Base-by-base conservation (phyloP, 805 yeast species). In the Nematodospora valgi region DNA sequence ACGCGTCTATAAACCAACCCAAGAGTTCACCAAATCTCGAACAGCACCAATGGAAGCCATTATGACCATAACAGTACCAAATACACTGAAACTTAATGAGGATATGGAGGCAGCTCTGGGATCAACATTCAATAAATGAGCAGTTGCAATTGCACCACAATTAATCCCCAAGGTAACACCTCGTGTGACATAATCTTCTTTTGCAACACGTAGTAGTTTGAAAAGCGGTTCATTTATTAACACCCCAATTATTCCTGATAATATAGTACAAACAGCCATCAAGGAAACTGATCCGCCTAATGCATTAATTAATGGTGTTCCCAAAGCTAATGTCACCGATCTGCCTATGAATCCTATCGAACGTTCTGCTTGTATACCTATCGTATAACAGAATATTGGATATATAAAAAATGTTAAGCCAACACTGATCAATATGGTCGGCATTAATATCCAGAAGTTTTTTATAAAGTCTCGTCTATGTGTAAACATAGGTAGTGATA, bases 111-210 rank as follows among this genome's bases (percentile, higher is more conserved):
- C 89, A 11, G 93, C 91, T 45, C 91, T 64, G 10, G 93, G 84
- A 49, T 84, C 88, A 21, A 71, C 70, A 18, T 74, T 74, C 23
- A 85, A 57, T 30, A 85, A 59, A 54, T 82, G 82, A 0, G 91
- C 89, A 2, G 94, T 82, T 4, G 88, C 86, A 33, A 85, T 82
- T 1, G 95, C 94, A 7, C 89, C 86, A 50, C 89, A 82, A 49
- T 81, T 82, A 33, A 82, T 71, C 4, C 94, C 95, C 32, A 83
- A 58, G 0, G 87, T 78, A 13, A 84, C 76, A 3, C 94, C 95
- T 43, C 88, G 59, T 0, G 87, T 80, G 6, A 85, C 80, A 50
- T 74, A 84, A 52, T 85, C 93, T 46, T 74, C 72, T 20, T 70
- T 68, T 5, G 76, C 66, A 5, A 85, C 67, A 24, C 80, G 51